phyloP scores from a whole-genome alignment of 345 rosid genomes.

The Cardamine occulta region DNA sequence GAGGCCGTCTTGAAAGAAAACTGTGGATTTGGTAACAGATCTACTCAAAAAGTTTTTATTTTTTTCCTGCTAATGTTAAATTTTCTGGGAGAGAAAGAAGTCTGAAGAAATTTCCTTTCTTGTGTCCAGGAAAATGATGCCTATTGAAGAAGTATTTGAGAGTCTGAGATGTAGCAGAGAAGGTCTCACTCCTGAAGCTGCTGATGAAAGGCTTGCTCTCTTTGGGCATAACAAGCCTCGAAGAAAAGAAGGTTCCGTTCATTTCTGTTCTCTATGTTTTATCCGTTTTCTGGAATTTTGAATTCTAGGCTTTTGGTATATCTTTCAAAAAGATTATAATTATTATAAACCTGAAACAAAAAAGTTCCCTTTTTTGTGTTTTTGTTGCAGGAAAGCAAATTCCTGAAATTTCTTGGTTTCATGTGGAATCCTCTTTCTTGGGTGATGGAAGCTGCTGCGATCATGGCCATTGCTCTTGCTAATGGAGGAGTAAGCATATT shows the following conservation, averaged over 20 bases:
- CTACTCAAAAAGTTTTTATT: conserved; percentile 45
- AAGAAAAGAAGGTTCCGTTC: conserved; percentile 71
- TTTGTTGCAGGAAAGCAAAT: conserved; percentile 78
- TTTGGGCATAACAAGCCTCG: conserved; percentile 98
- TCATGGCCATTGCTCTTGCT: conserved; percentile 99
- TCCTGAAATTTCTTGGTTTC: conserved; percentile 86
- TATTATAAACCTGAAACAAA: conserved; percentile 22
- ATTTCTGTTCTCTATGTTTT: conserved; percentile 2
- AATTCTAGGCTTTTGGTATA: no score
- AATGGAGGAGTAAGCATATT: conserved; percentile 85
- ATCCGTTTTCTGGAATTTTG: not conserved
- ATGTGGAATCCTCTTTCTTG: conserved; percentile 99
- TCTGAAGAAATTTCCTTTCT: not conserved
- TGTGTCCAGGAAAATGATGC: conserved; percentile 85
- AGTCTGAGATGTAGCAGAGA: conserved; percentile 93
- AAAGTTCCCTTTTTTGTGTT: conserved; percentile 16
- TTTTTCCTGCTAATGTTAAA: not conserved
- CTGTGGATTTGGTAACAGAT: conserved; percentile 99
- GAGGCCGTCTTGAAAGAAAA: conserved; percentile 93
- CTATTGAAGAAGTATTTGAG: conserved; percentile 95
- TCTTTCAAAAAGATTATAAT: not conserved
- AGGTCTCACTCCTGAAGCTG: conserved; percentile 81
- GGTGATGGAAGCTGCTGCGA: conserved; percentile 99
- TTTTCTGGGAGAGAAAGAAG: conserved; percentile 28
- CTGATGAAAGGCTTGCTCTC: conserved; percentile 85